Percentiles rank a stretch among this genome's conserved stretches.
phyloP scores from a whole-genome alignment of 495 filamentous ascomycete species.

The Hamigera avellanea region DNA sequence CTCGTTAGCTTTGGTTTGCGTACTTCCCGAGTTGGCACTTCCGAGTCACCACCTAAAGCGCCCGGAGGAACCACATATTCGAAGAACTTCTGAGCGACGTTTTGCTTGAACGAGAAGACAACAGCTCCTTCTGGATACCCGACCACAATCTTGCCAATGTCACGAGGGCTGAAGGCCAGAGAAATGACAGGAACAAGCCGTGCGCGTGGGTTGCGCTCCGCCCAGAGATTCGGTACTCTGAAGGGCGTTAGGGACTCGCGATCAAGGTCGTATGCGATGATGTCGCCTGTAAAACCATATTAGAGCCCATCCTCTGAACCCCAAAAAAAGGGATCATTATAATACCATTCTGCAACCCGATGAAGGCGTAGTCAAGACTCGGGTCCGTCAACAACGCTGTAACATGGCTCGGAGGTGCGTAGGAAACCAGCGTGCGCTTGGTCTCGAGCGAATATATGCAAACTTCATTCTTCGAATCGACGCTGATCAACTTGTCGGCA shows the following conservation, averaged over 20 bases:
- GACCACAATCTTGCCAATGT: slow-evolving; percentile 85
- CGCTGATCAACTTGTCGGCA: slow-evolving; percentile 65
- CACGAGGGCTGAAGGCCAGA: slow-evolving; percentile 74
- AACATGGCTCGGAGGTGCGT: slow-evolving; percentile 62
- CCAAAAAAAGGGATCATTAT: slow-evolving; percentile 2
- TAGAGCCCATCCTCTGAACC: background rate
- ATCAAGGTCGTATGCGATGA: slow-evolving; percentile 85
- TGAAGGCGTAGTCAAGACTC: slow-evolving; percentile 79
- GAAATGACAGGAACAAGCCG: slow-evolving; percentile 53
- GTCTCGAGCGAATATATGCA: slow-evolving; percentile 65
- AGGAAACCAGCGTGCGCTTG: slow-evolving; percentile 43
- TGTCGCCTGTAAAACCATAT: slow-evolving; percentile 44
- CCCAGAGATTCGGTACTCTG: slow-evolving; percentile 77
- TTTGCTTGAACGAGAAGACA: slow-evolving; percentile 87
- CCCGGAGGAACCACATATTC: slow-evolving; percentile 72
- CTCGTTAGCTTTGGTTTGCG: slow-evolving; percentile 63
- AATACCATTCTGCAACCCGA: slow-evolving; percentile 59
- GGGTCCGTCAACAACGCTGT: slow-evolving; percentile 68
- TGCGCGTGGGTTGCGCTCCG: slow-evolving; percentile 45
- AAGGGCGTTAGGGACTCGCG: slow-evolving; percentile 63
- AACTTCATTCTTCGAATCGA: slow-evolving; percentile 77
- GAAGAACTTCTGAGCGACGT: slow-evolving; percentile 62
- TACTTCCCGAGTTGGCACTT: slow-evolving; percentile 36
- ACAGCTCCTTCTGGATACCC: slow-evolving; percentile 80
- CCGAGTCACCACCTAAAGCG: slow-evolving; percentile 74